Conservation (phyloP, 495 filamentous ascomycete species). For the Lepraria neglecta region DNA sequence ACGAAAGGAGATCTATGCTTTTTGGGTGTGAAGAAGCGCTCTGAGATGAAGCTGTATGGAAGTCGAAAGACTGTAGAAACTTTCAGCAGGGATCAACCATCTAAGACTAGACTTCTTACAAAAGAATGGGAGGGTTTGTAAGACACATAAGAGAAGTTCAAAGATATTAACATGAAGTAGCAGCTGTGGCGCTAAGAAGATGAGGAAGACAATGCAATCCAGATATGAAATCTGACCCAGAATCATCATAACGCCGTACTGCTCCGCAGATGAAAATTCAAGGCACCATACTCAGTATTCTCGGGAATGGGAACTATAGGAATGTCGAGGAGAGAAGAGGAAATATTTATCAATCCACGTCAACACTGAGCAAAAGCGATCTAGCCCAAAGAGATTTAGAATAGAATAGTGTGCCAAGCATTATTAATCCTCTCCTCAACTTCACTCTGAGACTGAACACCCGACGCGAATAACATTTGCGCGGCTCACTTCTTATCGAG, state of each 20-base stretch:
- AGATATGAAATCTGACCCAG: constrained; percentile 61
- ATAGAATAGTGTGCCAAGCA: constrained; percentile 8
- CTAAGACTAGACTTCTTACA: constrained; percentile 39
- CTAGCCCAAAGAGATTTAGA: constrained; percentile 6
- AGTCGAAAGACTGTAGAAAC: constrained; percentile 45
- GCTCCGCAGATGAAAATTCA: not conserved
- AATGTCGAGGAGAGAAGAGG: not conserved
- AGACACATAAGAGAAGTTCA: constrained; percentile 46
- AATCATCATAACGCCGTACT: constrained; percentile 41
- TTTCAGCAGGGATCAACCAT: not conserved
- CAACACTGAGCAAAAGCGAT: not conserved
- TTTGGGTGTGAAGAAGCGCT: constrained; percentile 47
- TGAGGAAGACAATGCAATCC: constrained; percentile 62
- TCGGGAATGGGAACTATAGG: not conserved
- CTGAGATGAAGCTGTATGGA: constrained; percentile 50
- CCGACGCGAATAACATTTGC: constrained; percentile 10
- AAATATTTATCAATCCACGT: not conserved
- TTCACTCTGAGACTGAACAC: constrained; percentile 9
- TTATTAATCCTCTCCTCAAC: not conserved
- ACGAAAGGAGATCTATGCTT: constrained; percentile 52
- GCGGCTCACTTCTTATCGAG: not conserved
- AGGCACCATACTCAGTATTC: not conserved
- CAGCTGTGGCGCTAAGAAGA: constrained; percentile 59
- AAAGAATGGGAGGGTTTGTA: constrained; percentile 63
- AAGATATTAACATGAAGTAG: constrained; percentile 54